Evolutionary conservation across 768 basidiomycete species (phyloP), one percentile per base, ranked within the genome.

Genomic region (Tephrocybe sp.): DNA sequence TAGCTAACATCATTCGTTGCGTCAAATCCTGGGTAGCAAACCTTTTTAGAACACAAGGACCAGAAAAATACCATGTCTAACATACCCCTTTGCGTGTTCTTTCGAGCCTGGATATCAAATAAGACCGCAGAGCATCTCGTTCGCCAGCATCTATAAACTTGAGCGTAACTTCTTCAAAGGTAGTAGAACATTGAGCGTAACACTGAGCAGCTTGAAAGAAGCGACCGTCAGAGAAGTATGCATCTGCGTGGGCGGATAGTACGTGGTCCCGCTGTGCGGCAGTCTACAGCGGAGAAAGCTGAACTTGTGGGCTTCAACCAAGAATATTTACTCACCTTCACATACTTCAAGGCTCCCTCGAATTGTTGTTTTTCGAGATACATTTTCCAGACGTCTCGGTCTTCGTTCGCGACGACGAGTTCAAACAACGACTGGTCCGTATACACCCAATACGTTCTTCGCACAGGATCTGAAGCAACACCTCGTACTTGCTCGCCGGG

Each of bases 1-100:
- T 98, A 14, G 97, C 95, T 16, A 99, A 73, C 85, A 98, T 93
- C 87, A 94, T 94, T 35, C 97, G 80, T 65, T 98, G 95, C 0
- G 92, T 94, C 34, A 89, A 59, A 60, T 97, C 93, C 95, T 98
- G 50, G 11, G 20, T 30, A 26, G 49, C n/a, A 11, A 22, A 46
- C 14, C 35, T 30, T 55, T n/a, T 26, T 7, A 26, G 26, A 46
- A 34, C 11, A 39, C 13, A 26, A 36, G 17, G 5, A 13, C 6
- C 5, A n/a, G 38, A 34, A 13, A 4, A 34, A 31, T 8, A 4
- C 5, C 39, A 30, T 3, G n/a, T 17, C 10, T 17, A 20, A 67
- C 87, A 57, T 51, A 94, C 96, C 42, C 77, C 80, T 70, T 90
- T 94, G 50, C 83, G 80, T 26, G 92, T 87, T 35, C 92, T 73